Conservation (phyloP, 192 early-diverging fungal species). For the Coemansia nantahalensis region DNA sequence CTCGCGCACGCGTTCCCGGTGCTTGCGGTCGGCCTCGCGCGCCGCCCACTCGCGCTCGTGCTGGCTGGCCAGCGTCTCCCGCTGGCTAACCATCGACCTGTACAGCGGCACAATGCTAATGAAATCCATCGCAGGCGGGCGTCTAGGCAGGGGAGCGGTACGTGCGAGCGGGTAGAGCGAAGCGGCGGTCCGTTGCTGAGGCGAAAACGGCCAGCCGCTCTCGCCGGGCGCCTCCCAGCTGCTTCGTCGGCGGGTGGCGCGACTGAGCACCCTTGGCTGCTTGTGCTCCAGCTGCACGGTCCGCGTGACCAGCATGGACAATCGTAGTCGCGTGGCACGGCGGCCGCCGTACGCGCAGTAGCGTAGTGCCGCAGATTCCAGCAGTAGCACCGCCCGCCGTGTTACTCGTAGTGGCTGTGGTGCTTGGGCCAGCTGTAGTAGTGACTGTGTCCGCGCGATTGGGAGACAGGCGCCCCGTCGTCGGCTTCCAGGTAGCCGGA, state of each 20-base stretch:
- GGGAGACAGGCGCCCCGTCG: neutral
- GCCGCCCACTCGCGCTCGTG: slow-evolving; percentile 4
- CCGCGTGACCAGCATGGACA: too few relatives aligned
- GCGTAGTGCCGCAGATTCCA: neutral
- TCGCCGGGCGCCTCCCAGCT: too few relatives aligned
- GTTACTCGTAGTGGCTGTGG: neutral
- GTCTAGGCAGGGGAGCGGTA: neutral
- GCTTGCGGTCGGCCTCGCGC: slow-evolving; percentile 12
- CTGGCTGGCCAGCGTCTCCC: slow-evolving; percentile 2
- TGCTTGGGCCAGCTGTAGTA: neutral
- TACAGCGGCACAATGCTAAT: slow-evolving; percentile 11
- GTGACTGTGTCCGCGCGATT: neutral
- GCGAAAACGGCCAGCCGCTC: too few relatives aligned
- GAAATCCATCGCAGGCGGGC: slow-evolving; percentile 1
- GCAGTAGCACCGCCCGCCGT: neutral
- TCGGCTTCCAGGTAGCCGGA: slow-evolving; percentile 1
- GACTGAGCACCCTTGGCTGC: too few relatives aligned
- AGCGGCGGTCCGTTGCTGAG: too few relatives aligned
- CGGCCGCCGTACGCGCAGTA: too few relatives aligned
- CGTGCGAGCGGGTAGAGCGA: neutral
- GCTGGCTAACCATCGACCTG: slow-evolving; percentile 5
- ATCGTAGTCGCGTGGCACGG: too few relatives aligned
- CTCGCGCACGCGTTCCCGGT: slow-evolving; percentile 9
- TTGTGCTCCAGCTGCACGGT: too few relatives aligned
- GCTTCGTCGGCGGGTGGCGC: too few relatives aligned